phyloP scores from a whole-genome alignment of 169 alveolate genomes.

The Cryptosporidium ryanae region DNA sequence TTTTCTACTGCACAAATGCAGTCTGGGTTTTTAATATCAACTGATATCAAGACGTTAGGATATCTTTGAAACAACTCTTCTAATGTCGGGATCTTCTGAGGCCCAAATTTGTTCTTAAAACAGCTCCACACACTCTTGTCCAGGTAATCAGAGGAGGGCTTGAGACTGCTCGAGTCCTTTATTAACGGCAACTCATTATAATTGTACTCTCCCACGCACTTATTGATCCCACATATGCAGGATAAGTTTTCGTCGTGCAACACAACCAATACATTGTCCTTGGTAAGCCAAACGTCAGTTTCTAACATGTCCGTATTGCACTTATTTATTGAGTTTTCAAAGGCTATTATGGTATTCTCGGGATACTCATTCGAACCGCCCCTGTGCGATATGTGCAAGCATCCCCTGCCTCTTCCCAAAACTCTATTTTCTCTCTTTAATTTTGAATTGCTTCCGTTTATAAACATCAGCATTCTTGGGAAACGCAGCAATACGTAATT shows the following conservation, averaged over 20 bases:
- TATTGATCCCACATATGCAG: slow-evolving; percentile 56
- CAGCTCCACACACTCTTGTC: slow-evolving; percentile 22
- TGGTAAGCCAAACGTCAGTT: slow-evolving; percentile 77
- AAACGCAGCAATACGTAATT: slow-evolving; percentile 30
- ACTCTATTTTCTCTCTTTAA: slow-evolving; percentile 7
- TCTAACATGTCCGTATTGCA: slow-evolving; percentile 77
- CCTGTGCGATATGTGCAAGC: slow-evolving; percentile 76
- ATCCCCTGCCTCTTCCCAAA: slow-evolving; percentile 57
- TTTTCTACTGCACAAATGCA: slow-evolving; percentile 15
- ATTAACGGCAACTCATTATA: slow-evolving; percentile 53
- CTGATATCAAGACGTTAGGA: slow-evolving; percentile 35
- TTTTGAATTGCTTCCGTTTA: slow-evolving; percentile 36
- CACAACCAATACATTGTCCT: slow-evolving; percentile 73
- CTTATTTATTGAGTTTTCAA: slow-evolving; percentile 67
- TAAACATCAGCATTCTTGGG: slow-evolving; percentile 18
- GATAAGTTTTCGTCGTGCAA: slow-evolving; percentile 74
- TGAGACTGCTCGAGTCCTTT: slow-evolving; percentile 31
- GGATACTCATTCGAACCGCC: slow-evolving; percentile 78
- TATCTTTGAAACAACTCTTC: slow-evolving; percentile 60
- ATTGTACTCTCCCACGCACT: slow-evolving; percentile 15
- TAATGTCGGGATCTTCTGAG: slow-evolving; percentile 29
- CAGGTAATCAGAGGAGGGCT: slow-evolving; percentile 58
- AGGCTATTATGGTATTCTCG: slow-evolving; percentile 76
- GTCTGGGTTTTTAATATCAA: slow-evolving; percentile 67
- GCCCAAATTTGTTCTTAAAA: slow-evolving; percentile 10